Conservation (phyloP, 1,139 yeast genomes). For the Pichia sp. region DNA sequence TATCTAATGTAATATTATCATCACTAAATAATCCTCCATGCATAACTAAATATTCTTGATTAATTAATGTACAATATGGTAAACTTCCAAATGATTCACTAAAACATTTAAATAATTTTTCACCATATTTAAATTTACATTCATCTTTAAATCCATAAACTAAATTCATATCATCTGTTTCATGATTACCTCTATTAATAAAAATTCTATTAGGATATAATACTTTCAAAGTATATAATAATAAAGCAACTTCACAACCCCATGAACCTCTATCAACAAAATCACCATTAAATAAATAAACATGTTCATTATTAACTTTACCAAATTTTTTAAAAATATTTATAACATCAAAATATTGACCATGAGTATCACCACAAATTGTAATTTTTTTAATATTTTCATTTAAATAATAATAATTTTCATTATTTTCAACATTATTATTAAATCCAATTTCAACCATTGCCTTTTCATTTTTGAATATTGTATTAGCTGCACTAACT, state of each 20-base stretch:
- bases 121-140: conserved; percentile 83
- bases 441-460: conserved; percentile 64
- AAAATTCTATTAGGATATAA: conserved; percentile 67
- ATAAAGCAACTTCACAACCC: conserved; percentile 93
- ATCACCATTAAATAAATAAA: conserved; percentile 89
- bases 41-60: conserved; percentile 72
- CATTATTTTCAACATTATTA: conserved; percentile 19
- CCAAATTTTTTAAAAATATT: conserved; percentile 76
- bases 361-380: conserved; percentile 97
- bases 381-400: conserved; percentile 42
- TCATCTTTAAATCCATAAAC: conserved; percentile 96
- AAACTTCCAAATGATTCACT: conserved; percentile 80
- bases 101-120: conserved; percentile 76
- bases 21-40: conserved; percentile 94
- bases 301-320: conserved; percentile 51
- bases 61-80: conserved; percentile 81
- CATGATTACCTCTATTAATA: conserved; percentile 93
- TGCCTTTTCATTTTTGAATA: conserved; percentile 62
- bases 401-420: conserved; percentile 16
- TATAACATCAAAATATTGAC: conserved; percentile 86
- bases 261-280: conserved; percentile 97
- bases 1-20: conserved; percentile 63
- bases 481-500: conserved; percentile 60
- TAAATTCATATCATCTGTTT: conserved; percentile 93
- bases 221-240: conserved; percentile 72